These are phyloP conservation scores for Podosphaera fusca DNA, from an alignment of 2,329 filamentous ascomycete genomes.

Conservation along the genomic window DNA sequence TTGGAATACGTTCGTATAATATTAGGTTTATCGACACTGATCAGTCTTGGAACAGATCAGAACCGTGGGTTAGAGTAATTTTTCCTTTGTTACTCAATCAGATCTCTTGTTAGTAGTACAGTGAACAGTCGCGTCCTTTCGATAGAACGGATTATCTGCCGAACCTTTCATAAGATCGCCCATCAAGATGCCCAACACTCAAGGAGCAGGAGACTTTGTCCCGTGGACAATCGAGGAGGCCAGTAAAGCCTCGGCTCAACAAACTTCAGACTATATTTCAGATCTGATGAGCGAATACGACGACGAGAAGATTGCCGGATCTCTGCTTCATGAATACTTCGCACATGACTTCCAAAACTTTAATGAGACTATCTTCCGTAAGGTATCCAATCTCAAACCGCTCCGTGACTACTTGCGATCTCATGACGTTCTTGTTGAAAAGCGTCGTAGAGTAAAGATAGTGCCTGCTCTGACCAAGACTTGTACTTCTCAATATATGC, in stretches of 20 bases:
- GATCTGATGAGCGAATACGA: neutral
- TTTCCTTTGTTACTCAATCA: too few relatives aligned
- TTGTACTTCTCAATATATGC: neutral
- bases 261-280: neutral
- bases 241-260: neutral
- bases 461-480: neutral
- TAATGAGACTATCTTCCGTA: neutral
- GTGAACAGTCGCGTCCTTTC: too few relatives aligned
- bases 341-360: neutral
- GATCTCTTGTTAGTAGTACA: too few relatives aligned
- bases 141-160: too few relatives aligned
- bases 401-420: neutral
- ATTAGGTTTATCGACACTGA: too few relatives aligned
- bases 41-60: too few relatives aligned
- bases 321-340: neutral
- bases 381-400: neutral
- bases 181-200: neutral
- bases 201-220: neutral
- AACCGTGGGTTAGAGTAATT: too few relatives aligned
- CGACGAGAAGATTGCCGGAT: neutral
- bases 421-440: neutral
- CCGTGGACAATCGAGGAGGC: slow-evolving; percentile 11
- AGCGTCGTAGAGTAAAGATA: neutral
- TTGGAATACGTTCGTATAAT: too few relatives aligned
- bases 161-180: neutral